Conservation (phyloP, 768 basidiomycete genomes). For the Rhizopogon vesiculosus region DNA sequence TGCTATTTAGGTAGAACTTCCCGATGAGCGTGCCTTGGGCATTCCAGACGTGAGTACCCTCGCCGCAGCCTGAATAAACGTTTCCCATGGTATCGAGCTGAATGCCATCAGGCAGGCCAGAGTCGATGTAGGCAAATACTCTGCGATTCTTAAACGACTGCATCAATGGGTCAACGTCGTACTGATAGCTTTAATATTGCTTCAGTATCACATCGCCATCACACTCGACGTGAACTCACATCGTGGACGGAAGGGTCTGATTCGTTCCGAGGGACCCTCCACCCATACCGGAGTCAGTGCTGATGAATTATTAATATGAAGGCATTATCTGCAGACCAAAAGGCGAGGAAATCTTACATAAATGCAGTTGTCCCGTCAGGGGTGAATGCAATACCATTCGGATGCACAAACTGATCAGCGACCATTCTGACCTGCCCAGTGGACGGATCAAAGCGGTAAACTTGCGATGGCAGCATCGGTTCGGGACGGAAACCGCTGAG, state of each 20-base stretch:
- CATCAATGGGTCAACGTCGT: constrained; percentile 51
- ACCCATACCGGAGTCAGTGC: constrained; percentile 18
- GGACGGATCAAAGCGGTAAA: constrained; percentile 38
- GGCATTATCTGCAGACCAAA: not conserved
- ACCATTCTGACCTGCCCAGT: constrained; percentile 38
- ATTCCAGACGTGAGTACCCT: constrained; percentile 48
- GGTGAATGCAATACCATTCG: constrained; percentile 35
- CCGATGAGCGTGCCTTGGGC: constrained; percentile 49
- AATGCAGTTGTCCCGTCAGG: constrained; percentile 27
- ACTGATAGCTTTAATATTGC: constrained; percentile 46
- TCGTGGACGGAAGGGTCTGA: constrained; percentile 19
- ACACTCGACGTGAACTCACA: constrained; percentile 8
- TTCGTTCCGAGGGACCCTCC: constrained; percentile 15
- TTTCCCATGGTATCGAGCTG: constrained; percentile 58
- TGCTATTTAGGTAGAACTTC: constrained; percentile 47
- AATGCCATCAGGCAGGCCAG: constrained; percentile 62
- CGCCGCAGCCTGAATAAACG: constrained; percentile 57
- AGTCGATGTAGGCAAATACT: constrained; percentile 58
- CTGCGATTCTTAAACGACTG: constrained; percentile 52
- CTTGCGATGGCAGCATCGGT: constrained; percentile 38
- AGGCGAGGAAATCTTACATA: constrained; percentile 11
- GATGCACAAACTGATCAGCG: constrained; percentile 35
- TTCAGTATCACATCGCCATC: not conserved
- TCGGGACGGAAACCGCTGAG: constrained; percentile 33
- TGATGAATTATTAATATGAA: not conserved